Conservation (phyloP, 768 basidiomycete genomes). For the Hypholoma fasciculare region DNA sequence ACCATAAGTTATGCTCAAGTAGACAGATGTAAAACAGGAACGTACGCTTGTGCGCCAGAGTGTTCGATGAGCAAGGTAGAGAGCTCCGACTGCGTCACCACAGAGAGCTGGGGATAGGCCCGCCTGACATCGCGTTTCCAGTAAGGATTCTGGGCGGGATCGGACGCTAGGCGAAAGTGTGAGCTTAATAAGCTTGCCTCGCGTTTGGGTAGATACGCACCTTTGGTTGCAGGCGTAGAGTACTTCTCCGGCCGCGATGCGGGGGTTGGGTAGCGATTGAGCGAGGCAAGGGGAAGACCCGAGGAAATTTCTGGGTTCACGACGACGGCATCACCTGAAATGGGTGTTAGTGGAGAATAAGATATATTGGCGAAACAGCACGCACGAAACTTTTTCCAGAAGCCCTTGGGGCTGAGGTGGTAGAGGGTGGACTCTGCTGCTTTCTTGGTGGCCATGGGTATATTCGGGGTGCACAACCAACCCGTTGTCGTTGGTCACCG, state of each 20-base stretch:
- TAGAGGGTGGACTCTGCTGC: conserved; percentile 88
- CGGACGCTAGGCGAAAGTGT: conserved; percentile 57
- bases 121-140: conserved; percentile 96
- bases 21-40: conserved; percentile 11
- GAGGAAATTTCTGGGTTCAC: conserved; percentile 91
- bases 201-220: conserved; percentile 34
- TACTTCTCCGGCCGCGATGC: conserved; percentile 88
- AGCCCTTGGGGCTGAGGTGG: conserved; percentile 85
- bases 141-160: conserved; percentile 88
- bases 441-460: conserved; percentile 71
- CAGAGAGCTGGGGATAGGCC: conserved; percentile 88
- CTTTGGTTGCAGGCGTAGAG: conserved; percentile 86
- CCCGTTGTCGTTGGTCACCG: neutral
- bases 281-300: conserved; percentile 74
- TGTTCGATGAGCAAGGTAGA: conserved; percentile 82
- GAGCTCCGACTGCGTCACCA: conserved; percentile 82
- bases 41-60: conserved; percentile 65
- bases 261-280: conserved; percentile 84
- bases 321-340: conserved; percentile 75
- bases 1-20: neutral
- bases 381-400: conserved; percentile 97
- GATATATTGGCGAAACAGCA: conserved; percentile 12
- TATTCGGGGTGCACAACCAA: conserved; percentile 15
- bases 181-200: neutral
- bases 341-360: neutral